A percentile compares a stretch with the other conserved stretches of the same genome.
Conservation (phyloP, 2,329 filamentous ascomycete species). For the Paecilomyces sp. region DNA sequence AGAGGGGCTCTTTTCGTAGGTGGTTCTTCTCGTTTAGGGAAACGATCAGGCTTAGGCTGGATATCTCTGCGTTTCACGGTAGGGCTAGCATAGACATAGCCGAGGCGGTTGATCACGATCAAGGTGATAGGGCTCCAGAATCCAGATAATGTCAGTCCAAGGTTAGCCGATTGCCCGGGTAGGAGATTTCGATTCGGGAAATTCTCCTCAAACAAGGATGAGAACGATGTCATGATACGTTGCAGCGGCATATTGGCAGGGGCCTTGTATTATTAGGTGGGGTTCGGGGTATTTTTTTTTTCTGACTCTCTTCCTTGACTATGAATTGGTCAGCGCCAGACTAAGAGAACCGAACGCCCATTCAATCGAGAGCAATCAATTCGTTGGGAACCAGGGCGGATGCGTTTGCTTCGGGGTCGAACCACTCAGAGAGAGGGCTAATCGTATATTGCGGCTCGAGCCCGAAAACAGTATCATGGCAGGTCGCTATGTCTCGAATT, state of each 20-base stretch:
- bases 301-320: neutral
- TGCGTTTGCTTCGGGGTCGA: neutral
- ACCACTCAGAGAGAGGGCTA: neutral
- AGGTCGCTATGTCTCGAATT: neutral
- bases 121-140: neutral
- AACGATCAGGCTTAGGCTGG: neutral
- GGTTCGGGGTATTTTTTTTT: neutral
- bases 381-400: neutral
- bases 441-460: neutral
- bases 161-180: neutral
- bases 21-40: neutral
- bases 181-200: neutral
- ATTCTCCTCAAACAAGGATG: neutral
- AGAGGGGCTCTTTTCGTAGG: neutral
- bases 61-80: neutral
- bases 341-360: neutral
- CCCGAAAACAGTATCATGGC: neutral
- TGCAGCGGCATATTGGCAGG: neutral
- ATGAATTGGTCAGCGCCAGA: neutral
- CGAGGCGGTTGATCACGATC: neutral
- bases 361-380: neutral
- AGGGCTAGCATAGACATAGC: neutral
- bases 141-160: neutral
- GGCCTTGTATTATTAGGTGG: neutral
- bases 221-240: neutral